phyloP scores from a whole-genome alignment of 2,329 filamentous ascomycete genomes.

The Thelonectria discophora region DNA sequence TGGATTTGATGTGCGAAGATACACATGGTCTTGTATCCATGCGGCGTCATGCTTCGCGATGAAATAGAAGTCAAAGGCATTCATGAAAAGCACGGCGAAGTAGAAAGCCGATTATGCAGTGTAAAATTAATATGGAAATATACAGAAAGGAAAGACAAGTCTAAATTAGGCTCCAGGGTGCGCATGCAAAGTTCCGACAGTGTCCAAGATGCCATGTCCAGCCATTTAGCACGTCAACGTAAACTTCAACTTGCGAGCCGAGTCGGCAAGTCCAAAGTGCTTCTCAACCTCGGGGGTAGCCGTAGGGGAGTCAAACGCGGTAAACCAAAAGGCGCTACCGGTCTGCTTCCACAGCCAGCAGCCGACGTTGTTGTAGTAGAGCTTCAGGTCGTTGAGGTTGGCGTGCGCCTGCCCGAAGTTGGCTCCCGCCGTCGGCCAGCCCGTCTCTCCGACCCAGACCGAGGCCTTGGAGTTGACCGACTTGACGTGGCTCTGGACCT shows the following conservation, averaged over 20 bases:
- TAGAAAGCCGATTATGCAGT: too few relatives aligned
- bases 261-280: constrained; percentile 37
- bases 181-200: too few relatives aligned
- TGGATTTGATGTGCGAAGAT: too few relatives aligned
- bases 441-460: constrained; percentile 39
- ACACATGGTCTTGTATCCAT: too few relatives aligned
- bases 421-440: constrained; percentile 35
- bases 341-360: constrained; percentile 36
- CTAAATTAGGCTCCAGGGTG: too few relatives aligned
- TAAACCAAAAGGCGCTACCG: constrained; percentile 39
- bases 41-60: too few relatives aligned
- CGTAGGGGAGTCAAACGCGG: constrained; percentile 33
- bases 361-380: constrained; percentile 35
- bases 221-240: constrained; percentile 32
- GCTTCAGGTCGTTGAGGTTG: constrained; percentile 26
- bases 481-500: constrained; percentile 35
- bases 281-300: constrained; percentile 38
- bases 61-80: too few relatives aligned
- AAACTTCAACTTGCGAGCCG: constrained; percentile 39
- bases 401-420: constrained; percentile 33
- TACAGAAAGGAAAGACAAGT: too few relatives aligned
- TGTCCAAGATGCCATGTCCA: background rate
- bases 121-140: too few relatives aligned
- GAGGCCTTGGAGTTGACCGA: constrained; percentile 30
- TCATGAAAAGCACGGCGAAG: too few relatives aligned